Evolutionary conservation across 2,329 filamentous ascomycete species (phyloP).

Genomic region (Grosmannia huntii): DNA sequence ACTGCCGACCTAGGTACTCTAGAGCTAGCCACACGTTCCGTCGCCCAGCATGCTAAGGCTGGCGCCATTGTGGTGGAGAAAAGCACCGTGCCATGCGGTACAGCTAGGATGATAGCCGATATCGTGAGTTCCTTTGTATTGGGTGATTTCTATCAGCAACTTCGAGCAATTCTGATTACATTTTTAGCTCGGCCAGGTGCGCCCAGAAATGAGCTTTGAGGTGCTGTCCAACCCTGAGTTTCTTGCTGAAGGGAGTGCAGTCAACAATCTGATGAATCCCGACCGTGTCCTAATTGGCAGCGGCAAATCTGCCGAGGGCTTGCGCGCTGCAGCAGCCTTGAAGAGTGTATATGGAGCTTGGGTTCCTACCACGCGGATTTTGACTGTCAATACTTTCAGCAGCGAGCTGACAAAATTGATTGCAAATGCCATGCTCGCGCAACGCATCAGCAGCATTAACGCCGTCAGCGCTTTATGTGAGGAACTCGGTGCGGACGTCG

Average conservation of each 20-base stretch:
- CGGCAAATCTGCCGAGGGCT: not conserved
- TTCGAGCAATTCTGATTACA: not conserved
- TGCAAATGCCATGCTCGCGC: slow-evolving; percentile 5
- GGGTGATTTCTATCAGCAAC: too few species aligned
- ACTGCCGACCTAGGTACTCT: slow-evolving; percentile 2
- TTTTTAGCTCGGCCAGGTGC: not conserved
- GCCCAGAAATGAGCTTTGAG: not conserved
- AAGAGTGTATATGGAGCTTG: slow-evolving; percentile 3
- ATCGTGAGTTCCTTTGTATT: not conserved
- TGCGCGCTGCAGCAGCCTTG: not conserved
- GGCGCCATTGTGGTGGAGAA: slow-evolving; percentile 5
- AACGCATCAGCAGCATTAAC: slow-evolving; percentile 8
- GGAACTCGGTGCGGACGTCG: slow-evolving; percentile 1
- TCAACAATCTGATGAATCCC: slow-evolving; percentile 1
- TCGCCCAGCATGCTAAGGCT: slow-evolving; percentile 2
- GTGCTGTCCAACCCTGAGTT: slow-evolving; percentile 4
- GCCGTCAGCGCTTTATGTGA: slow-evolving; percentile 4
- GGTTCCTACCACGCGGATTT: not conserved
- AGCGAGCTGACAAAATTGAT: slow-evolving; percentile 6
- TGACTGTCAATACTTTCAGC: slow-evolving; percentile 3
- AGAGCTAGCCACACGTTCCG: not conserved
- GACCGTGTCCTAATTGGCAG: slow-evolving; percentile 5
- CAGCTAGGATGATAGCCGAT: slow-evolving; percentile 1
- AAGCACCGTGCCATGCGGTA: slow-evolving; percentile 4
- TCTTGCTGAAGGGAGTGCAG: slow-evolving; percentile 3